Percentiles rank a stretch among this genome's conserved stretches.
Conservation (phyloP, 768 basidiomycete species). For the Amanita polypyramis region DNA sequence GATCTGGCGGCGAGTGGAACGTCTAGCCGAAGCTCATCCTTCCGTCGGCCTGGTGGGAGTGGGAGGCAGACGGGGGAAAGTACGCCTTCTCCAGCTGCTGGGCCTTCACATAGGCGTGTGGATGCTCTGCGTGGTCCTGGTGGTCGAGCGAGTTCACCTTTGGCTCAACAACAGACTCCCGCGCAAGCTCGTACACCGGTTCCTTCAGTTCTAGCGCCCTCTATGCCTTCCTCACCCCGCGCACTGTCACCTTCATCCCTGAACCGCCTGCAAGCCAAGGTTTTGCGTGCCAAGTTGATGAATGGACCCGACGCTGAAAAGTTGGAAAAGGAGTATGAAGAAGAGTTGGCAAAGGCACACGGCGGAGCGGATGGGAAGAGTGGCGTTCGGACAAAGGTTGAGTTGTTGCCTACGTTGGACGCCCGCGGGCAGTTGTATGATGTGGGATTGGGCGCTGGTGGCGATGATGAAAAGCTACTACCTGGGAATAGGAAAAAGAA, state of each 20-base stretch:
- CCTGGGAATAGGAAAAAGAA: constrained; percentile 77
- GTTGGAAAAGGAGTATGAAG: constrained; percentile 82
- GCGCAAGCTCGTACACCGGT: constrained; percentile 75
- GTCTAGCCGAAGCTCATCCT: constrained; percentile 79
- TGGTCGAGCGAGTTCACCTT: constrained; percentile 2
- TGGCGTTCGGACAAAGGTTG: constrained; percentile 49
- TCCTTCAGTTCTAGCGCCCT: constrained; percentile 84
- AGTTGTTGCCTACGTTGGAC: constrained; percentile 86
- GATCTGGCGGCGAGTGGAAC: constrained; percentile 50
- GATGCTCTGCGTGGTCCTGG: constrained; percentile 39
- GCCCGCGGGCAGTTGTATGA: constrained; percentile 82
- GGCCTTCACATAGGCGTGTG: constrained; percentile 37
- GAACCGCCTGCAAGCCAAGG: constrained; percentile 89
- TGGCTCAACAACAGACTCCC: constrained; percentile 49
- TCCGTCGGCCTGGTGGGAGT: constrained; percentile 69
- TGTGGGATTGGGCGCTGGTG: constrained; percentile 56
- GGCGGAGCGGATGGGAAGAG: constrained; percentile 29
- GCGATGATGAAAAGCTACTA: constrained; percentile 35
- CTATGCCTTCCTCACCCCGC: constrained; percentile 25
- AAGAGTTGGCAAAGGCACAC: constrained; percentile 41
- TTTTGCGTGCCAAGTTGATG: constrained; percentile 85
- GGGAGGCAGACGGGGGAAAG: constrained; percentile 27
- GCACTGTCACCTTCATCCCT: constrained; percentile 67
- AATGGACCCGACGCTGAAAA: constrained; percentile 63
- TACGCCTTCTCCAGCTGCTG: constrained; percentile 49